phyloP scores from a whole-genome alignment of 2,329 filamentous ascomycete species.

The Pestalotiopsis sp. region DNA sequence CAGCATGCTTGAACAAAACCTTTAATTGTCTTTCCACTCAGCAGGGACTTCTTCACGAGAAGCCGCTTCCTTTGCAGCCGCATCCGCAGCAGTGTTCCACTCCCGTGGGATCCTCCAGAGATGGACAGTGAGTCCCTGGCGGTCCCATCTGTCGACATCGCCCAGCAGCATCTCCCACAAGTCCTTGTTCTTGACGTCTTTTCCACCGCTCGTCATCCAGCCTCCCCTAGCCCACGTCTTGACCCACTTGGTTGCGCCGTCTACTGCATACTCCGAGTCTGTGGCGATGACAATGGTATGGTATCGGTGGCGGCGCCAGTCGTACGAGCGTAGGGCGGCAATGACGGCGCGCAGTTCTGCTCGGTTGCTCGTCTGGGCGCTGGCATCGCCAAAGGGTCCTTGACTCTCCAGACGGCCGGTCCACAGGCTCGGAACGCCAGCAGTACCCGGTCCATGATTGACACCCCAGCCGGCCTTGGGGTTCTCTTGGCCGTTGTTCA shows the following conservation, averaged over 20 bases:
- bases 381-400: conserved; percentile 39
- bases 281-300: conserved; percentile 49
- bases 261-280: conserved; percentile 51
- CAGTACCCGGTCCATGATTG: conserved; percentile 21
- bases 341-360: conserved; percentile 57
- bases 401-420: conserved; percentile 39
- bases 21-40: background rate
- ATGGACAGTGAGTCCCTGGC: conserved; percentile 33
- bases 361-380: conserved; percentile 48
- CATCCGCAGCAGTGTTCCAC: conserved; percentile 42
- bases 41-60: background rate
- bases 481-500: conserved; percentile 38
- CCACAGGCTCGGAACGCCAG: conserved; percentile 12
- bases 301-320: conserved; percentile 44
- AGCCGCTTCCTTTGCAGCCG: conserved; percentile 25
- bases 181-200: conserved; percentile 48
- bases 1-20: background rate
- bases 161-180: conserved; percentile 50
- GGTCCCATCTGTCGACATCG: conserved; percentile 33
- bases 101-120: conserved; percentile 49
- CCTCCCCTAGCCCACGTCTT: conserved; percentile 42
- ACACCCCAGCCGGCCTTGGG: conserved; percentile 42
- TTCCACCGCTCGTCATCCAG: conserved; percentile 39
- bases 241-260: conserved; percentile 44
- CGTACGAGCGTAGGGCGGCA: conserved; percentile 43